A percentile compares a stretch with the other conserved stretches of the same genome.
These are phyloP conservation scores for Calonectria pauciramosa DNA, from an alignment of 2,329 filamentous ascomycete species.

Conservation along the genomic window DNA sequence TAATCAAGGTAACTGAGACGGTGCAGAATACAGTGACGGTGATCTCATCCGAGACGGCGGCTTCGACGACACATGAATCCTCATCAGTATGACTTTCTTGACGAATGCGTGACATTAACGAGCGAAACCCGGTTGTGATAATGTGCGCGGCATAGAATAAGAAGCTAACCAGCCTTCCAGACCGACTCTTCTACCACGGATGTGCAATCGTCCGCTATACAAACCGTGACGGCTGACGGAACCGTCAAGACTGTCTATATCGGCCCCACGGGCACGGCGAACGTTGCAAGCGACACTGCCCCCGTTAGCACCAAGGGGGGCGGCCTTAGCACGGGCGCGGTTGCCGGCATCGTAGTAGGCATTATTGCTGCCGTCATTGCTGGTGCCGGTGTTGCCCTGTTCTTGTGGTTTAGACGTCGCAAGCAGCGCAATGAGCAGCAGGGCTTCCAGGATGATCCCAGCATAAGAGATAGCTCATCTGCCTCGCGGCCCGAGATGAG, in stretches of 20 bases:
- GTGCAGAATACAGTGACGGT: conserved; percentile 51
- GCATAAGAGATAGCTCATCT: conserved; percentile 65
- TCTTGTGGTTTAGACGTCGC: conserved; percentile 61
- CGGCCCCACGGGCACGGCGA: conserved; percentile 55
- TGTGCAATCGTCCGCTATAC: conserved; percentile 47
- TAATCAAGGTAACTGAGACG: conserved; percentile 53
- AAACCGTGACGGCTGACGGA: conserved; percentile 69
- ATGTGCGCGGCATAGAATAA: conserved; percentile 14
- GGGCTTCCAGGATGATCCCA: conserved; percentile 60
- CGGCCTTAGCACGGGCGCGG: conserved; percentile 60
- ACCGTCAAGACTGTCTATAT: conserved; percentile 69
- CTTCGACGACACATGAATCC: conserved; percentile 46
- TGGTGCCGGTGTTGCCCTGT: conserved; percentile 53
- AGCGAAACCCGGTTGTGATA: conserved; percentile 36
- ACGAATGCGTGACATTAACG: conserved; percentile 30
- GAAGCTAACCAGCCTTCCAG: conserved; percentile 35
- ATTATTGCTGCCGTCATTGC: conserved; percentile 60
- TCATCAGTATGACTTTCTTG: conserved; percentile 54
- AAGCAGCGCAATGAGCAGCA: conserved; percentile 59
- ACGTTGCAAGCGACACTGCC: conserved; percentile 36
- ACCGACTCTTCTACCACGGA: conserved; percentile 25
- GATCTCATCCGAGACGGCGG: conserved; percentile 41
- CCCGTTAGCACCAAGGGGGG: conserved; percentile 35
- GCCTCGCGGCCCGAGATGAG: conserved; percentile 63
- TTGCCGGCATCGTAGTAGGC: conserved; percentile 67